Evolutionary conservation across 257 asterid species (phyloP).

Genomic region (Eucommia ulmoides): DNA sequence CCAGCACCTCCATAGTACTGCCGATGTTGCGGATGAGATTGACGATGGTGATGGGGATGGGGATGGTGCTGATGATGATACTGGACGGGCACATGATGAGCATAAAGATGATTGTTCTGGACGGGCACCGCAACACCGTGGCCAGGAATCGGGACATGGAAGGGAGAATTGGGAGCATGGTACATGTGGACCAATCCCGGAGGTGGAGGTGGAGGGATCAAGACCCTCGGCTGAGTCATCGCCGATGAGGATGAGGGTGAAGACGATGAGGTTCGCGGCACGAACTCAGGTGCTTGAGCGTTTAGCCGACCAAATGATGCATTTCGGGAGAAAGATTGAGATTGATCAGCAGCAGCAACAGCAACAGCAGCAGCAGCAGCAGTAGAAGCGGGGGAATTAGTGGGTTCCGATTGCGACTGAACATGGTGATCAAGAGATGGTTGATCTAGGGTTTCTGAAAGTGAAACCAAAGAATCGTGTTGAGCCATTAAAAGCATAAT

Average conservation of each 20-base stretch:
- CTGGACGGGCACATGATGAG: background rate
- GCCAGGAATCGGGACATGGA: conserved; percentile 4
- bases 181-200: background rate
- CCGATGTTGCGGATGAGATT: background rate
- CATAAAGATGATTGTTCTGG: conserved; percentile 19
- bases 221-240: background rate
- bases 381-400: too few relatives aligned
- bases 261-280: conserved; percentile 37
- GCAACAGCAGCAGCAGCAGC: too few relatives aligned
- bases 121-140: conserved; percentile 1
- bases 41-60: background rate
- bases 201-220: too few relatives aligned
- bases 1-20: background rate
- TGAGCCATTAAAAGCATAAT: too few relatives aligned
- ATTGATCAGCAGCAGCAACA: conserved; percentile 11
- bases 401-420: too few relatives aligned
- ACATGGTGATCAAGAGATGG: too few relatives aligned
- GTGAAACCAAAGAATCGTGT: too few relatives aligned
- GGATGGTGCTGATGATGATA: background rate
- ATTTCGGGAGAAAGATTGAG: background rate
- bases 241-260: conserved; percentile 17
- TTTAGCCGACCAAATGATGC: conserved; percentile 21
- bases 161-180: conserved; percentile 3
- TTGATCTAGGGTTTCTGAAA: too few relatives aligned
- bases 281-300: conserved; percentile 79